Evolutionary conservation across 495 filamentous ascomycete species (phyloP).

Genomic region (Podospora fimiseda): DNA sequence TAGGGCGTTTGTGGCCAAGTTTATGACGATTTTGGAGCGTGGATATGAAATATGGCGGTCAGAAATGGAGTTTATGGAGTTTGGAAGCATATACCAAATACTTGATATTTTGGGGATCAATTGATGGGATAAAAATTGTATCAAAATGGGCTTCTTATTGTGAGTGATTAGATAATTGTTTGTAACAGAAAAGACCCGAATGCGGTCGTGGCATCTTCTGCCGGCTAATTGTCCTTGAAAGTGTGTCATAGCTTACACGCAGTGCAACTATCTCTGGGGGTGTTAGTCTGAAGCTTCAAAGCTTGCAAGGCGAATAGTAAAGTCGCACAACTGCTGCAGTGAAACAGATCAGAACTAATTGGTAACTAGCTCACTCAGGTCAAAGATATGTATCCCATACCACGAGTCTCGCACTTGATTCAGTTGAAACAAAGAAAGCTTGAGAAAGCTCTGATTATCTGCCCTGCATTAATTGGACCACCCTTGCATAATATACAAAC

Average conservation of each 20-base stretch:
- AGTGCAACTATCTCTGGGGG: neutral
- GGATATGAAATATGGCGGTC: conserved; percentile 57
- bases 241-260: neutral
- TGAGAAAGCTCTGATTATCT: neutral
- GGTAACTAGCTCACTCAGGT: neutral
- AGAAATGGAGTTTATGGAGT: too few relatives aligned
- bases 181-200: conserved; percentile 1
- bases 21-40: conserved; percentile 93
- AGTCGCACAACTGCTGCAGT: too few relatives aligned
- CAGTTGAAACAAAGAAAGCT: neutral
- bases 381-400: too few relatives aligned
- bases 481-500: neutral
- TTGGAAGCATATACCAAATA: too few relatives aligned
- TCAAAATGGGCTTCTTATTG: too few relatives aligned
- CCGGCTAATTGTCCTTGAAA: neutral
- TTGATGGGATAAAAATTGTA: too few relatives aligned
- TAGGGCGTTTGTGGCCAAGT: conserved; percentile 96
- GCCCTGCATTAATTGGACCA: neutral
- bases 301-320: too few relatives aligned
- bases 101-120: too few relatives aligned
- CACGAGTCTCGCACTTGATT: too few relatives aligned
- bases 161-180: neutral
- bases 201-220: neutral
- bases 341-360: neutral
- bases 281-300: too few relatives aligned